phyloP scores from a whole-genome alignment of 2,329 filamentous ascomycete species.

The Aspergillus intermedius region DNA sequence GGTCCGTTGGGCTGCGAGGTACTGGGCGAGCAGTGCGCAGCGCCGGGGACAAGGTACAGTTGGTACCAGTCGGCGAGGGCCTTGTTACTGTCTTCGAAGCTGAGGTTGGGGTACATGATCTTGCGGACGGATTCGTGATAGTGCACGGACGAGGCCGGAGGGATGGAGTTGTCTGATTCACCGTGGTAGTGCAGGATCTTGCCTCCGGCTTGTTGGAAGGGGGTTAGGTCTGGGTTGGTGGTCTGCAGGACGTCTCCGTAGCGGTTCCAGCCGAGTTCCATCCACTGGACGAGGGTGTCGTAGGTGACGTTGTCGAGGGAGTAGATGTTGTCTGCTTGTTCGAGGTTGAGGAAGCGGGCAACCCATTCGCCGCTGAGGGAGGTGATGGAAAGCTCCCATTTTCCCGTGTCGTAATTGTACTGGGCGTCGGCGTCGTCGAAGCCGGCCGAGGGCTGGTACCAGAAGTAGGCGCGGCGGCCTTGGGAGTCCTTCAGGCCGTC shows the following conservation, averaged over 20 bases:
- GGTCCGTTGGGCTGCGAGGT: constrained; percentile 32
- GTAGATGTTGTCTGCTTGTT: constrained; percentile 3
- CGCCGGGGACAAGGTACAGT: constrained; percentile 48
- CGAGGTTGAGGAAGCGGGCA: constrained; percentile 5
- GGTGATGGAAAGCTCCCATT: constrained; percentile 28
- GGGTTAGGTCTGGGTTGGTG: constrained; percentile 24
- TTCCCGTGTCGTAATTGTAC: constrained; percentile 27
- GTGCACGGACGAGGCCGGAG: constrained; percentile 48
- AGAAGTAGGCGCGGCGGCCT: constrained; percentile 34
- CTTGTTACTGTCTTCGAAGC: constrained; percentile 32
- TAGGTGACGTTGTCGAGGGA: constrained; percentile 46
- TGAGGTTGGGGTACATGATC: constrained; percentile 35
- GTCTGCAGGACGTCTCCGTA: constrained; percentile 51
- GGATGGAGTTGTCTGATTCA: constrained; percentile 49
- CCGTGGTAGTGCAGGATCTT: constrained; percentile 56
- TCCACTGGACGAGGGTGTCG: constrained; percentile 52
- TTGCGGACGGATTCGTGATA: constrained; percentile 50
- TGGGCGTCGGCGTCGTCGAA: constrained; percentile 30
- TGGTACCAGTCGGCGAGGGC: constrained; percentile 48
- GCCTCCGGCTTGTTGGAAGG: constrained; percentile 35
- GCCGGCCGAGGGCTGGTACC: constrained; percentile 26
- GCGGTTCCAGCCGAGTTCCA: constrained; percentile 42
- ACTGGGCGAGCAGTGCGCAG: constrained; percentile 44
- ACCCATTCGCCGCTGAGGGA: constrained; percentile 30
- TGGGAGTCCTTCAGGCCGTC: constrained; percentile 32